Conservation (phyloP, 441 rosid genomes). For the Eruca vesicaria region DNA sequence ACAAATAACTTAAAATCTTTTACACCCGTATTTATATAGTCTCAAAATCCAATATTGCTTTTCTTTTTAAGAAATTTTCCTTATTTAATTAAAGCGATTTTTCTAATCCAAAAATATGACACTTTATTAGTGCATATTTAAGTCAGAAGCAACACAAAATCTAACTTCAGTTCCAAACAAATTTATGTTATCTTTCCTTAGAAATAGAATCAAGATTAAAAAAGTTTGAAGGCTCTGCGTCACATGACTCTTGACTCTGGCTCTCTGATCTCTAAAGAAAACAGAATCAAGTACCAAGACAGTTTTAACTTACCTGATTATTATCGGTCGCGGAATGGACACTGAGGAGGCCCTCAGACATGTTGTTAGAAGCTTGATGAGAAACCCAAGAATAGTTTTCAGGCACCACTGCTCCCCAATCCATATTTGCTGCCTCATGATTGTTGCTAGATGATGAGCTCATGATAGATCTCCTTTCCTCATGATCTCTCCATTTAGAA, state of each 20-base stretch:
- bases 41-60: too few relatives aligned
- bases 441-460: conserved; percentile 43
- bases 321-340: conserved; percentile 42
- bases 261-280: background rate
- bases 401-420: conserved; percentile 42
- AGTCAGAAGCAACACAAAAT: too few relatives aligned
- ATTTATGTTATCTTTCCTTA: background rate
- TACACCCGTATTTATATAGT: too few relatives aligned
- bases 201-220: background rate
- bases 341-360: conserved; percentile 47
- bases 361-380: conserved; percentile 52
- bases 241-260: background rate
- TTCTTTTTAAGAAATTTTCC: too few relatives aligned
- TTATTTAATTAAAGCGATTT: too few relatives aligned
- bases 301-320: conserved; percentile 46
- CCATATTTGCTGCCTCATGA: conserved; percentile 38
- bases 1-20: too few relatives aligned
- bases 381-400: conserved; percentile 50
- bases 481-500: conserved; percentile 44
- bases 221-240: background rate
- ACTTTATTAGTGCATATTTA: too few relatives aligned
- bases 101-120: too few relatives aligned
- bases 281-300: background rate
- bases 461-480: conserved; percentile 37
- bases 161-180: background rate